phyloP scores from a whole-genome alignment of 129 eudicot genomes.

The Pulicaria dysenterica region DNA sequence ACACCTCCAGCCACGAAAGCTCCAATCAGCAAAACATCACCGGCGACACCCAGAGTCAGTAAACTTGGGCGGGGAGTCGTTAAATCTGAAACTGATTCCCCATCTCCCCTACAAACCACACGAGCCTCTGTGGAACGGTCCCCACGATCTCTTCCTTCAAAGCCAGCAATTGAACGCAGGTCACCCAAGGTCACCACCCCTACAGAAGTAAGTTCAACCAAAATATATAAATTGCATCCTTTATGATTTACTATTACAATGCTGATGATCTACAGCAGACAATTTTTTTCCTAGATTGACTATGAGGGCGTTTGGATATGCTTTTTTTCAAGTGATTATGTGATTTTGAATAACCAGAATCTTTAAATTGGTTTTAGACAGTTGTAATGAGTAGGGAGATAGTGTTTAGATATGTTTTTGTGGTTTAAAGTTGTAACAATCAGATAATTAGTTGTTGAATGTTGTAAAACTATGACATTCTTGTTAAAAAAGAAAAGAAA shows the following conservation, averaged over 20 bases:
- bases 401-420: too few relatives aligned
- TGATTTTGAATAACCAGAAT: background rate
- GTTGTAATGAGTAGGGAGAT: too few relatives aligned
- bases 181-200: slow-evolving; percentile 66
- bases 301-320: background rate
- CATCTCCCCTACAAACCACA: slow-evolving; percentile 60
- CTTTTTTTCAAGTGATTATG: background rate
- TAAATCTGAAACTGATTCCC: slow-evolving; percentile 66
- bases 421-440: too few relatives aligned
- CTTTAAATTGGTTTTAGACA: too few relatives aligned
- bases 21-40: slow-evolving; percentile 62
- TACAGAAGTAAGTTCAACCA: slow-evolving; percentile 61
- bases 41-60: slow-evolving; percentile 68
- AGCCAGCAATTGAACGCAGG: slow-evolving; percentile 55
- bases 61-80: slow-evolving; percentile 50
- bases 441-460: too few relatives aligned
- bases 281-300: background rate
- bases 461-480: too few relatives aligned
- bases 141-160: slow-evolving; percentile 66
- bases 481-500: too few relatives aligned
- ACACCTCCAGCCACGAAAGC: slow-evolving; percentile 45
- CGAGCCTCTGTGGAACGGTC: slow-evolving; percentile 68
- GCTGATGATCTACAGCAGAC: background rate
- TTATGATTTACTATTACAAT: background rate
- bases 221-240: background rate